Evolutionary conservation across 1,284 basidiomycete genomes (phyloP).

Genomic region (Pterulicium gracile): DNA sequence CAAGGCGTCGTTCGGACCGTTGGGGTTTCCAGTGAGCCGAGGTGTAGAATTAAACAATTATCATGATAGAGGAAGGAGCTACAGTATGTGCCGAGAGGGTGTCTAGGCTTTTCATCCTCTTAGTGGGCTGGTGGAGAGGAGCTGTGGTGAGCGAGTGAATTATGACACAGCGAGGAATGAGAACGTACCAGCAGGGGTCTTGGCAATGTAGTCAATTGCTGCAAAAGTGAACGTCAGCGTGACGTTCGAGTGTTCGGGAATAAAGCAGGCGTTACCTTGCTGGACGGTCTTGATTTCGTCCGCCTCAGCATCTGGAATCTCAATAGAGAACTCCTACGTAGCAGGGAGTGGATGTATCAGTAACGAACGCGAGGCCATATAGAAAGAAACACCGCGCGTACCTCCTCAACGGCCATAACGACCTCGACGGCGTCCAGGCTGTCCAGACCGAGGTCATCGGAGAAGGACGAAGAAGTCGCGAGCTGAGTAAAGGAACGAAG

Average conservation of each 20-base stretch:
- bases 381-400: conserved; percentile 21
- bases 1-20: too few species aligned
- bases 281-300: conserved; percentile 93
- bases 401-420: conserved; percentile 99
- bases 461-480: conserved; percentile 65
- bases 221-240: conserved; percentile 5
- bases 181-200: conserved; percentile 78
- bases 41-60: neutral
- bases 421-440: conserved; percentile 98
- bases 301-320: conserved; percentile 98
- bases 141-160: conserved; percentile 1
- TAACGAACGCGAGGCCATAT: conserved; percentile 3
- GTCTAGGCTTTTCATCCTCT: neutral
- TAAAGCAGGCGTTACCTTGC: conserved; percentile 54
- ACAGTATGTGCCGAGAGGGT: neutral
- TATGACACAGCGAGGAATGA: conserved; percentile 11
- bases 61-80: neutral
- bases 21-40: neutral
- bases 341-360: conserved; percentile 8
- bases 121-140: neutral
- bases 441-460: conserved; percentile 87
- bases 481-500: conserved; percentile 51
- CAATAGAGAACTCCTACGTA: conserved; percentile 72
- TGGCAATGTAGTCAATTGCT: conserved; percentile 97
- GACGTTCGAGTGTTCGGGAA: conserved; percentile 10